phyloP scores from a whole-genome alignment of 306 rosid genomes.

The Hylodesmum podocarpum region DNA sequence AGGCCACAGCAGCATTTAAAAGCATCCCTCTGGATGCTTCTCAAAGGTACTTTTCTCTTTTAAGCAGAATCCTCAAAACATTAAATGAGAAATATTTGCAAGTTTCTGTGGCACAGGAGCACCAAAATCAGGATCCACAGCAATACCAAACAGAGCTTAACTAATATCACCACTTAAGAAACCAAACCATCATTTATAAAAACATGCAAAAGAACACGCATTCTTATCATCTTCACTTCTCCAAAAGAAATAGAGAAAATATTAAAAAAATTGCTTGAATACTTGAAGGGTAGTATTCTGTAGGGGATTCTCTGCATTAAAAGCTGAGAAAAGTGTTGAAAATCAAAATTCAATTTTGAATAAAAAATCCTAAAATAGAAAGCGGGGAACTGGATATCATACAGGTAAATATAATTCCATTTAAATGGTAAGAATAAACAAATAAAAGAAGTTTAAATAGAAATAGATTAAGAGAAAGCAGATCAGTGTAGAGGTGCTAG shows the following conservation, averaged over 20 bases:
- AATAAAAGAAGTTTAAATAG: neutral
- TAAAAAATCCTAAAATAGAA: constrained; percentile 4
- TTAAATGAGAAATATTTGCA: neutral
- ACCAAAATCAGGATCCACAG: neutral
- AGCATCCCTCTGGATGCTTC: neutral
- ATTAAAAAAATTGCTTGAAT: neutral
- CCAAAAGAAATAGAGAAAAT: neutral
- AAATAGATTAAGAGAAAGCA: neutral
- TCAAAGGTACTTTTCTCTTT: neutral
- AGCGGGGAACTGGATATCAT: neutral
- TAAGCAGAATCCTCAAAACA: neutral
- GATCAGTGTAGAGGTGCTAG: neutral
- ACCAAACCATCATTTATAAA: neutral
- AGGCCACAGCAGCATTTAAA: constrained; percentile 18
- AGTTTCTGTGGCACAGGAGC: neutral
- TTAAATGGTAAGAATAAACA: neutral
- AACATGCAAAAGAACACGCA: neutral
- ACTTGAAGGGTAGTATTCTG: neutral
- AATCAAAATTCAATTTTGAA: neutral
- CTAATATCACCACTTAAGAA: neutral
- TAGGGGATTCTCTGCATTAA: neutral
- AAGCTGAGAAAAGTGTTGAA: neutral
- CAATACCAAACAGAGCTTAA: neutral
- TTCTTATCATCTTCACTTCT: neutral
- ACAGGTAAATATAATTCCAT: neutral